Percentiles rank a stretch among this genome's conserved stretches.
phyloP scores from a whole-genome alignment of 2,329 filamentous ascomycete species.

The Diaporthe aspalathi region DNA sequence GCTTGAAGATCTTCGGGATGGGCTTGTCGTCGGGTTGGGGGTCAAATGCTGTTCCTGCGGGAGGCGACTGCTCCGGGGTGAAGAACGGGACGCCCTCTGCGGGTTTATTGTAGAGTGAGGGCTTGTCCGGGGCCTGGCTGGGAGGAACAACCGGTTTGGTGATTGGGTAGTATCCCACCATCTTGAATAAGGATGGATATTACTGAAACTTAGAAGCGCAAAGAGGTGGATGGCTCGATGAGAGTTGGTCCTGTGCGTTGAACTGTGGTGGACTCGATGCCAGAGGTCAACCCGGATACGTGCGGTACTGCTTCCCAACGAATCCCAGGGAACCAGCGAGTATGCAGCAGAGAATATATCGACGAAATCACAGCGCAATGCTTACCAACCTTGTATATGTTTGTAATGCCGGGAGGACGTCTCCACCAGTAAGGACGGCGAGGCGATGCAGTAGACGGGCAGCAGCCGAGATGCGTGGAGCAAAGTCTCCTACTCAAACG shows the following conservation, averaged over 20 bases:
- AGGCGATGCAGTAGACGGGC: neutral
- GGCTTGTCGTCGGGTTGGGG: conserved; percentile 52
- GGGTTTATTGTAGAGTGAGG: conserved; percentile 41
- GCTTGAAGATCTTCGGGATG: conserved; percentile 54
- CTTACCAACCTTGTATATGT: conserved; percentile 5
- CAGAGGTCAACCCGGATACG: neutral
- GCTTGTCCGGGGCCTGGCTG: conserved; percentile 18
- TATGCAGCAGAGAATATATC: neutral
- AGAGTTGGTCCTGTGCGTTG: neutral
- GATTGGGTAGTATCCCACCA: conserved; percentile 30
- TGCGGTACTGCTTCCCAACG: neutral
- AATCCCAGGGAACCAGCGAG: neutral
- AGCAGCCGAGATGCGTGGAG: neutral
- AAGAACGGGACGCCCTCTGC: conserved; percentile 54
- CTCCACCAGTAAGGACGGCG: neutral
- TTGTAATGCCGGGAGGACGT: neutral
- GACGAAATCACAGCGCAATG: neutral
- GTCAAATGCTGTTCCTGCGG: conserved; percentile 51
- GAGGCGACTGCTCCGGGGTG: conserved; percentile 54
- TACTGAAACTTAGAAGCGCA: neutral
- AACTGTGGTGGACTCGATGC: neutral
- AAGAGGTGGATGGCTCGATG: neutral
- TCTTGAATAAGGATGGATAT: conserved; percentile 1
- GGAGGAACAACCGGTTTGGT: conserved; percentile 36
- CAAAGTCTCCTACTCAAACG: neutral